A percentile compares a stretch with the other conserved stretches of the same genome.
These are phyloP conservation scores for Tylopilus sp. DNA, from an alignment of 768 basidiomycete genomes.

Conservation along the genomic window DNA sequence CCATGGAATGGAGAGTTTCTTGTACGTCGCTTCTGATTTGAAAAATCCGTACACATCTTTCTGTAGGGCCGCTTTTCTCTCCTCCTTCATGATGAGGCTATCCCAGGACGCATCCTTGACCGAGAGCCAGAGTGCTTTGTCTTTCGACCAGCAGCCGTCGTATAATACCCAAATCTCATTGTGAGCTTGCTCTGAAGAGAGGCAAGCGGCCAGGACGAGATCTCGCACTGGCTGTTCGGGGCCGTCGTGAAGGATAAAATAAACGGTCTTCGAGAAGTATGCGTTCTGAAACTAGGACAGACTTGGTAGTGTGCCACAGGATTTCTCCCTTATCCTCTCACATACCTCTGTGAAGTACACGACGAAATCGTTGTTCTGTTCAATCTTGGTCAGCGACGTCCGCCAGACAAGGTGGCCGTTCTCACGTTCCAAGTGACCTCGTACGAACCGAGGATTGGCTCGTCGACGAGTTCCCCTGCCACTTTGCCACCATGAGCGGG, in stretches of 20 bases:
- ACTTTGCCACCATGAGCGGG: conserved; percentile 38
- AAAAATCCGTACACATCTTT: conserved; percentile 83
- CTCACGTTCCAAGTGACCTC: conserved; percentile 57
- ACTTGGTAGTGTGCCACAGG: conserved; percentile 1
- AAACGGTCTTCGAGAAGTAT: conserved; percentile 26
- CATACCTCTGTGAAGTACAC: conserved; percentile 51
- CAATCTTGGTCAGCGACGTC: conserved; percentile 1
- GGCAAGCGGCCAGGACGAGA: conserved; percentile 51
- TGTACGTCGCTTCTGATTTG: conserved; percentile 68
- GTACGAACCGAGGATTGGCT: conserved; percentile 53
- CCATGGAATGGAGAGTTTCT: conserved; percentile 76
- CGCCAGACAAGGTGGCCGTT: neutral
- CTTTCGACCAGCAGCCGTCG: conserved; percentile 65
- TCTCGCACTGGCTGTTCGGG: conserved; percentile 47
- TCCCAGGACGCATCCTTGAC: conserved; percentile 69
- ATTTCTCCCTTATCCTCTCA: neutral
- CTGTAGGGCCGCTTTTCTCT: conserved; percentile 63
- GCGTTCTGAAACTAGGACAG: conserved; percentile 29
- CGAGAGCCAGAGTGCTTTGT: conserved; percentile 55
- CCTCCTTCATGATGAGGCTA: conserved; percentile 67
- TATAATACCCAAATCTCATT: conserved; percentile 79
- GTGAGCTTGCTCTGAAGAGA: conserved; percentile 52
- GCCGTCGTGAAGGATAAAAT: conserved; percentile 62
- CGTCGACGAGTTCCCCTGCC: conserved; percentile 53
- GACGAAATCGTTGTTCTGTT: conserved; percentile 53